A percentile compares a stretch with the other conserved stretches of the same genome.
Evolutionary conservation across 1,284 basidiomycete species (phyloP).

Genomic region (Austroboletus novae-zelandiae): DNA sequence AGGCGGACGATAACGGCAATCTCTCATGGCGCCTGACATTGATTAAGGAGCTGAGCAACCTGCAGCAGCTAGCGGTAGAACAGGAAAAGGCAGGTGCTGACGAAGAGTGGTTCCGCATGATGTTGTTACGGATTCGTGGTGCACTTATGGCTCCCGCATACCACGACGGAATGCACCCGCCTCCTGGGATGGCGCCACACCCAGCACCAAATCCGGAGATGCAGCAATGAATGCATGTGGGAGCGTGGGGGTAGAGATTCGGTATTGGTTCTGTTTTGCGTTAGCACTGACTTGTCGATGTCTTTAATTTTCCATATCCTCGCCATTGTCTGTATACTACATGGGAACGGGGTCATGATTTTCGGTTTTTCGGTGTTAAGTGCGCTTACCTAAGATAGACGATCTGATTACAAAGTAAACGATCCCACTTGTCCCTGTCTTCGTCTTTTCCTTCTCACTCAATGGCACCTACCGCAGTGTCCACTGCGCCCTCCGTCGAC

Average conservation of each 20-base stretch:
- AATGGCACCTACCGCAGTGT: conserved; percentile 65
- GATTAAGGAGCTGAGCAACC: conserved; percentile 71
- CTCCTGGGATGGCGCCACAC: conserved; percentile 42
- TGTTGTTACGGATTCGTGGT: conserved; percentile 69
- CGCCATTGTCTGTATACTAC: conserved; percentile 4
- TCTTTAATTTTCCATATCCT: conserved; percentile 2
- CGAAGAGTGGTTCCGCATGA: conserved; percentile 79
- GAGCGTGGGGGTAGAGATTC: not conserved
- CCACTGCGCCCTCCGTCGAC: conserved; percentile 21
- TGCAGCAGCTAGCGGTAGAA: conserved; percentile 69
- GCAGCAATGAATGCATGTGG: conserved; percentile 21
- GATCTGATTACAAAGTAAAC: conserved; percentile 19
- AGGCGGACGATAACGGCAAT: conserved; percentile 73
- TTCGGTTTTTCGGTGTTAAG: not conserved
- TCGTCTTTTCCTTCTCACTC: not conserved
- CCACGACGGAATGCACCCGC: conserved; percentile 57
- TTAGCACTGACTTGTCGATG: conserved; percentile 2
- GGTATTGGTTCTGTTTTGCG: conserved; percentile 10
- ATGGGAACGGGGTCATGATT: not conserved
- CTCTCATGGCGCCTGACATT: conserved; percentile 75
- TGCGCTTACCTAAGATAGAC: conserved; percentile 25
- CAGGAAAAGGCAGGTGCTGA: conserved; percentile 77
- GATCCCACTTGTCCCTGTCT: not conserved
- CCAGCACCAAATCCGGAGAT: conserved; percentile 35
- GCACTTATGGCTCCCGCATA: conserved; percentile 66